Conservation (phyloP, 1,139 yeast genomes). For the Pichia sp. region DNA sequence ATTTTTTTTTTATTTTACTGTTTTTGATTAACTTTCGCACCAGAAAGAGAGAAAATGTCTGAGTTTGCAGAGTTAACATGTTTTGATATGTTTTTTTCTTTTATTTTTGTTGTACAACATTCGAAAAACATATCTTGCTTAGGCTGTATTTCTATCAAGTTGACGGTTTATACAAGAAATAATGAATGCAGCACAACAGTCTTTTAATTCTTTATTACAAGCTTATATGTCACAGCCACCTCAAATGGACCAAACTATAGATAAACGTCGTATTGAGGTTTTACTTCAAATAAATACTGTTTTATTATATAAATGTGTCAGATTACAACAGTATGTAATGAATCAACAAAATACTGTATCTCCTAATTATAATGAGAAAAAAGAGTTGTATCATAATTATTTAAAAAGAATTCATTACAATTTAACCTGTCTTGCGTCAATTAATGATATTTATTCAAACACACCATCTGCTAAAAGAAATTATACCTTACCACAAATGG, state of each 20-base stretch:
- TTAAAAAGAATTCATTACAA: slow-evolving; percentile 50
- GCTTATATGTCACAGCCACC: slow-evolving; percentile 26
- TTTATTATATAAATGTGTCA: slow-evolving; percentile 42
- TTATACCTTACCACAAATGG: slow-evolving; percentile 43
- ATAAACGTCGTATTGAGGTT: slow-evolving; percentile 42
- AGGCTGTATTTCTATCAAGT: too few species aligned
- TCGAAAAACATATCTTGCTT: too few species aligned
- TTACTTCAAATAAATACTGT: slow-evolving; percentile 48
- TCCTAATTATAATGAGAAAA: slow-evolving; percentile 29
- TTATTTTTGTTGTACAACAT: too few species aligned
- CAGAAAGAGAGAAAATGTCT: too few species aligned
- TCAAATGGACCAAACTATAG: slow-evolving; percentile 30
- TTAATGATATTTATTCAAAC: slow-evolving; percentile 46
- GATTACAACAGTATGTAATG: slow-evolving; percentile 25
- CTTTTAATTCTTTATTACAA: slow-evolving; percentile 21
- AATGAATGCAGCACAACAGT: slow-evolving; percentile 14
- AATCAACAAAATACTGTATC: slow-evolving; percentile 26
- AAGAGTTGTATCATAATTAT: slow-evolving; percentile 45
- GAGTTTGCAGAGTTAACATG: too few species aligned
- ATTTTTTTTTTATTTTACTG: slow-evolving; percentile 7
- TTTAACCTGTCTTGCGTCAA: slow-evolving; percentile 45
- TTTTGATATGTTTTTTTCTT: background rate
- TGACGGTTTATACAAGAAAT: too few species aligned
- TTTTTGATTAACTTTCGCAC: background rate
- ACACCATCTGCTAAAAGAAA: slow-evolving; percentile 33